Evolutionary conservation across 345 rosid genomes (phyloP).

Genomic region (Iberis pinnata): DNA sequence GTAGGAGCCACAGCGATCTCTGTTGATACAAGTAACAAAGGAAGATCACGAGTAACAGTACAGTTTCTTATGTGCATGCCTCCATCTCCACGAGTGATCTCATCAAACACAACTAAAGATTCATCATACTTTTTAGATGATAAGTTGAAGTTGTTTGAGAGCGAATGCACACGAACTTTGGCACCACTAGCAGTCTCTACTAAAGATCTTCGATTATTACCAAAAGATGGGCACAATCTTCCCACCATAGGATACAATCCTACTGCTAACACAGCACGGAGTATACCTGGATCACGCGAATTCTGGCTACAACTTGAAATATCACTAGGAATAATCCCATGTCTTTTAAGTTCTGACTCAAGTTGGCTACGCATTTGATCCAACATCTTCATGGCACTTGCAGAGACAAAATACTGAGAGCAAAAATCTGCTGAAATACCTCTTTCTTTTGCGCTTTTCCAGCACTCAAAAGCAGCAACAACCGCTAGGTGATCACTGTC

Average conservation of each 20-base stretch:
- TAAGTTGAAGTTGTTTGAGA: slow-evolving; percentile 50
- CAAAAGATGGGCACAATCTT: slow-evolving; percentile 44
- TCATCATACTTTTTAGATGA: slow-evolving; percentile 33
- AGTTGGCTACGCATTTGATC: slow-evolving; percentile 81
- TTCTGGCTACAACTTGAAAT: slow-evolving; percentile 53
- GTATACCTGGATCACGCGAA: slow-evolving; percentile 65
- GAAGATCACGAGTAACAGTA: slow-evolving; percentile 64
- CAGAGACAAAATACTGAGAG: slow-evolving; percentile 67
- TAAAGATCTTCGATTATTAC: slow-evolving; percentile 37
- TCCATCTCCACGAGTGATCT: slow-evolving; percentile 80
- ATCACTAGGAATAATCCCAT: slow-evolving; percentile 56
- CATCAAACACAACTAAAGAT: slow-evolving; percentile 69
- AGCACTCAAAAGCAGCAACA: slow-evolving; percentile 85
- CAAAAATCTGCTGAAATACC: slow-evolving; percentile 58
- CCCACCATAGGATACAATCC: slow-evolving; percentile 89
- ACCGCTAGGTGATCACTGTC: slow-evolving; percentile 89
- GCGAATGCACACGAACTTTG: slow-evolving; percentile 62
- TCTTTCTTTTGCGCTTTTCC: slow-evolving; percentile 68
- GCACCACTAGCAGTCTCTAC: slow-evolving; percentile 74
- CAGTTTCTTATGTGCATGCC: slow-evolving; percentile 67
- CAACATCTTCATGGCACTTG: slow-evolving; percentile 69
- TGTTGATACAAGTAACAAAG: slow-evolving; percentile 59
- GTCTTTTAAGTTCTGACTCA: slow-evolving; percentile 52
- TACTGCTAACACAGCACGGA: slow-evolving; percentile 75
- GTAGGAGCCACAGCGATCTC: slow-evolving; percentile 79